A percentile compares a stretch with the other conserved stretches of the same genome.
These are phyloP conservation scores for Pleurotus tuoliensis DNA, from an alignment of 768 basidiomycete genomes.

Conservation along the genomic window DNA sequence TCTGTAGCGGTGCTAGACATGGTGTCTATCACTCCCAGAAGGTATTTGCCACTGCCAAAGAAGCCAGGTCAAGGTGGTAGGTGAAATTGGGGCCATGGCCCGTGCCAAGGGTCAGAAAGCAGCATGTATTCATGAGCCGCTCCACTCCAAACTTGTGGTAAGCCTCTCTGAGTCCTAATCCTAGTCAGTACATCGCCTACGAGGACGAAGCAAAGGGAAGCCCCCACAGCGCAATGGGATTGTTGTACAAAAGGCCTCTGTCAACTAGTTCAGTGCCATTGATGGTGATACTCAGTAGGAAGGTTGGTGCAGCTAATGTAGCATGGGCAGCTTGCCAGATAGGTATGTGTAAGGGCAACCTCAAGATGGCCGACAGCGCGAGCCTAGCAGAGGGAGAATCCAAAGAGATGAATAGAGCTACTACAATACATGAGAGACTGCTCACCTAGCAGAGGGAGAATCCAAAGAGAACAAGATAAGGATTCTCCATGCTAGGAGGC, in stretches of 20 bases:
- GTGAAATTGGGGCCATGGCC: not conserved
- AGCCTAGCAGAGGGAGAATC: too few species aligned
- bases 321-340: conserved; percentile 28
- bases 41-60: not conserved
- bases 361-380: too few species aligned
- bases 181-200: too few species aligned
- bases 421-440: too few species aligned
- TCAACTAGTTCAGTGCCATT: conserved; percentile 9
- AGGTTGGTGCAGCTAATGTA: conserved; percentile 21
- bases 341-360: too few species aligned
- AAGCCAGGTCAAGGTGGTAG: not conserved
- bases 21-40: not conserved
- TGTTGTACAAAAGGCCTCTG: conserved; percentile 14
- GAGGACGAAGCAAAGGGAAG: too few species aligned
- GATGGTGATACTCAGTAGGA: conserved; percentile 20
- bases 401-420: too few species aligned
- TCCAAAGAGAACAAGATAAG: too few species aligned
- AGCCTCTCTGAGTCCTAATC: not conserved
- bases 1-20: not conserved
- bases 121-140: not conserved
- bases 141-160: not conserved
- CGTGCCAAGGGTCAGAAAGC: not conserved
- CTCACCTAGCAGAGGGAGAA: too few species aligned
- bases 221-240: conserved; percentile 8
- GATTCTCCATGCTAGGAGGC: too few species aligned